Base-by-base conservation (phyloP, 2,329 filamentous ascomycete genomes). In the Trichoderma sp. region DNA sequence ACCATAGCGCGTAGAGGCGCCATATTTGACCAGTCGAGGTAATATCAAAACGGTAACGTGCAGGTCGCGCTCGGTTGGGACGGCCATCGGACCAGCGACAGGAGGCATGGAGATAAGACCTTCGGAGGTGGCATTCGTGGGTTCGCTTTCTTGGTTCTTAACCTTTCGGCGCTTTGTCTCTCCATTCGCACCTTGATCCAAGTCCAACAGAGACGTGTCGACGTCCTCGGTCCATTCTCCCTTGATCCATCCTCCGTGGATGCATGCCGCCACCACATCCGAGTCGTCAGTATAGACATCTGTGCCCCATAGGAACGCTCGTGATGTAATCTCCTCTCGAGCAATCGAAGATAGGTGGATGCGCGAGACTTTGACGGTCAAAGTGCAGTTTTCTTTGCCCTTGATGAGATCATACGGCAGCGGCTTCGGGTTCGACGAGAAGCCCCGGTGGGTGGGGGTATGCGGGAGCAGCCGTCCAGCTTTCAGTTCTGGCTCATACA, bases 221-320 rank as follows among this genome's bases (percentile, higher is more conserved):
- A 96, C 87, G 43, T 93, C 91, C 7, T 94, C 89, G 5, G 89
- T 84, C 91, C 94, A 97, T 74, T 94, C 93, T 40, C 95, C 95
- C 53, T 91, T 89, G 73, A 99, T 91, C 89, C 94, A 98, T 4
- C 96, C 96, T 1, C 90, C 90, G 78, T 99, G 96, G 57, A 99
- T 95, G 70, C 94, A 95, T 2, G 95, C 94, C 0, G 94, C 95
- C 29, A 99, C 87, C 0, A 96, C 89, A 76, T 99, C 96, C 0
- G 94, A 97, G 79, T 99, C 96, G 74, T 99, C 96, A 0, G 94
- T 97, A 77, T 98, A 98, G 7, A 99, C 87, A 47, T 96, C 94
- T 0, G 93, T 96, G 1, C 96, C 96, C 94, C 95, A 99, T 0
- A 99, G 79, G 8, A 92, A 92, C 24, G 91, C 87, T 40, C 93